Base-by-base conservation (phyloP, 345 rosid genomes). In the Litchi chinensis region DNA sequence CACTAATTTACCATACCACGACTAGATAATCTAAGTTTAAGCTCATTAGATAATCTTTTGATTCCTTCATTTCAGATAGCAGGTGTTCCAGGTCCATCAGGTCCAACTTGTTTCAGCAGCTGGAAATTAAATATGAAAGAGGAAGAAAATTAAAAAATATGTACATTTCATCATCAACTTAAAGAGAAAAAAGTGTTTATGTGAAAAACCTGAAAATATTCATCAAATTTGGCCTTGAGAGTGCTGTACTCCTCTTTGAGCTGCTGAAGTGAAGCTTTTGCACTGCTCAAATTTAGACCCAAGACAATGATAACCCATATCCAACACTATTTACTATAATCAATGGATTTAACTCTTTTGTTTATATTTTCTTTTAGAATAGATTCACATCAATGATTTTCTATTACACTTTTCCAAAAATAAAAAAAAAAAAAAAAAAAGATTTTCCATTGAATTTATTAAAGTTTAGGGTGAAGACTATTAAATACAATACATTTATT, bases 171-270 rank as follows among this genome's bases (percentile, higher is more conserved):
- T 41, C 6, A 67, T 11, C 6, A 67, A 40, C 67, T 37, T 41
- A 22, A 44, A 10, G 13, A 46, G 16, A 12, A 40, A 46, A 5
- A 8, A 43, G 1, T 12, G 48, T 48, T 24, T 69, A 13, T 44
- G 11, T 22, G 24, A 37, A 18, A 74, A 41, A 85, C 86, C 85
- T 79, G 52, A 76, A 82, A 77, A 52, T 83, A 85, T 10, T 76
- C 15, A 56, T 26, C 69, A 40, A 87, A 68, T 79, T 77, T 87
- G 15, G 10, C 48, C 76, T 43, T 87, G 7, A 87, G 74, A 54
- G 9, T 39, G 19, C 39, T 65, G 37, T 59, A 57, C 66, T 83
- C 84, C 37, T 10, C 21, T 46, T 66, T 84, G 64, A 83, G 48
- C 76, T 73, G 72, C 67, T 66, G 18, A 4, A 85, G 26, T 1